Evolutionary conservation across 768 basidiomycete genomes (phyloP), one percentile per base, ranked within the genome.

Genomic region (Chalciporus chontae): DNA sequence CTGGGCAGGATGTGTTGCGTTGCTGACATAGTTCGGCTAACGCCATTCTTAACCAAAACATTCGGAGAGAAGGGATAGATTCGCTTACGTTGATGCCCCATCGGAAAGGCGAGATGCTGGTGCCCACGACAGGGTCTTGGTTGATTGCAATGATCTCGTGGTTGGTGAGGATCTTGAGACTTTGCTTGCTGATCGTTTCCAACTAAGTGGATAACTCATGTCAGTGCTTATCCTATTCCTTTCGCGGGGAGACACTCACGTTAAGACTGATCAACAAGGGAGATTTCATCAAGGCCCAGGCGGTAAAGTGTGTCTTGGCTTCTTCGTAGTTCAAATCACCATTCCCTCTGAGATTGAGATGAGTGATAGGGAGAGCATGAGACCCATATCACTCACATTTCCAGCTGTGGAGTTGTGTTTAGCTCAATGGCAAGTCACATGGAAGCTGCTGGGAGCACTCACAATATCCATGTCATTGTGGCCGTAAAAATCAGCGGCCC

Each of bases 401-500:
- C 79, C 48, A 82, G 69, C 81, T 81, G 57, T 3, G 11, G 47
- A 40, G 23, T 24, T 27, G 26, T 58, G 48, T 19, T 23, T 3
- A 14, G 41, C 21, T 36, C 17, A 45, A 7, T 17, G 3, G 27
- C 8, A 36, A 27, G 19, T 14, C 11, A 4, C 7, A 47, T 36
- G 36, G n/a, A 8, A 48, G 24, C 4, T 54, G 70, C 19, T 52
- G 15, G 5, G 15, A 36, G 18, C 4, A 62, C 66, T 54, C 21
- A 84, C 83, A 45, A 86, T 83, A 63, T 86, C 84, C 70, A 87
- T 70, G 60, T 86, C 84, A 51, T 83, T 84, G 50, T 77, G 78
- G 13, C 83, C 83, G 53, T 81, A 84, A 58, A 85, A 86, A 63
- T 85, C 82, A 8, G 78, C 76, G 3, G 81, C 78, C 70, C 73